Percentiles rank a stretch among this genome's conserved stretches.
These are phyloP conservation scores for Fusarium dimerum DNA, from an alignment of 2,329 filamentous ascomycete genomes.

Conservation along the genomic window DNA sequence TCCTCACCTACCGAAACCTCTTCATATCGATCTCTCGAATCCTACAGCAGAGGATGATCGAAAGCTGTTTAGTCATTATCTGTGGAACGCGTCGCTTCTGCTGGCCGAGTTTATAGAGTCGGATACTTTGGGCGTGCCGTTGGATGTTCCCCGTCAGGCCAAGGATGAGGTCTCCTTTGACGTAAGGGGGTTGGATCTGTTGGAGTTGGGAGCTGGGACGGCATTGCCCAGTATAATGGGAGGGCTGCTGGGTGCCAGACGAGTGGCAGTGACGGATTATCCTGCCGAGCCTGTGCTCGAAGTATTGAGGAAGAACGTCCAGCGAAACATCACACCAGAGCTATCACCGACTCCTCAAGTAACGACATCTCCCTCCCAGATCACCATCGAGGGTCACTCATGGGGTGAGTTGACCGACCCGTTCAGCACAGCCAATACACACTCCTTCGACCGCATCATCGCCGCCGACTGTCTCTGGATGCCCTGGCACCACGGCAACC, in stretches of 20 bases:
- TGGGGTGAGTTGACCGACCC: constrained; percentile 58
- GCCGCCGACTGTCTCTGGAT: constrained; percentile 77
- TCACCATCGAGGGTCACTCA: constrained; percentile 59
- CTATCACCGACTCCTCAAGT: constrained; percentile 34
- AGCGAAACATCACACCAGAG: constrained; percentile 46
- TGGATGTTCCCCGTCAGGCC: constrained; percentile 15
- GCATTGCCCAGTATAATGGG: constrained; percentile 54
- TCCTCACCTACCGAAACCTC: constrained; percentile 47
- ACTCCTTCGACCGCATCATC: constrained; percentile 62
- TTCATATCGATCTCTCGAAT: constrained; percentile 48
- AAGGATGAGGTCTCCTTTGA: constrained; percentile 37
- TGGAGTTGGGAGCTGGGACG: constrained; percentile 71
- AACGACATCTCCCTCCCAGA: constrained; percentile 15
- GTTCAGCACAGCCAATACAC: constrained; percentile 29
- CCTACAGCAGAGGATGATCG: constrained; percentile 55
- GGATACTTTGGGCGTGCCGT: constrained; percentile 37
- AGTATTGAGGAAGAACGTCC: constrained; percentile 60
- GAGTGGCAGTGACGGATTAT: constrained; percentile 67
- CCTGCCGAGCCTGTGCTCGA: constrained; percentile 60
- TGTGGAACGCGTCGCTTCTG: constrained; percentile 68
- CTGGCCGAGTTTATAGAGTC: constrained; percentile 58
- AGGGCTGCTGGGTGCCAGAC: constrained; percentile 46
- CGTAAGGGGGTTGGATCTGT: constrained; percentile 51
- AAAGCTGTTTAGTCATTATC: constrained; percentile 67
- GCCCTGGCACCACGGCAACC: constrained; percentile 69